A percentile compares a stretch with the other conserved stretches of the same genome.
Conservation (phyloP, 495 filamentous ascomycete species). For the Elasticomyces elasticus region DNA sequence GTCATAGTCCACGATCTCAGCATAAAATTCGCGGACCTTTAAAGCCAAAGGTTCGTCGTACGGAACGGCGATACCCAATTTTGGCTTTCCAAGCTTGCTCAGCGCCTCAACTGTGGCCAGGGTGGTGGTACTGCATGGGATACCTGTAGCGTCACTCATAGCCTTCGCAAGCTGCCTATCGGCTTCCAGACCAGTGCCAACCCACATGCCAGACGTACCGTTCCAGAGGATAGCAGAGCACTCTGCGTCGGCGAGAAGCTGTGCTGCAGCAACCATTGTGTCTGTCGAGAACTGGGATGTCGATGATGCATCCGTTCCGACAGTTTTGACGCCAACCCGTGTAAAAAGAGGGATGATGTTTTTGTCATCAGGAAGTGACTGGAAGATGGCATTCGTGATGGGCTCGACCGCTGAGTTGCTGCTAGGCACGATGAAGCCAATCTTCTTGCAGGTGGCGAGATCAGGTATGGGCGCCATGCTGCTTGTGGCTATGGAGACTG, state of each 20-base stretch:
- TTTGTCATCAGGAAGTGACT: background rate
- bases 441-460: conserved; percentile 9
- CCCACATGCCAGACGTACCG: conserved; percentile 13
- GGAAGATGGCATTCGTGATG: conserved; percentile 6
- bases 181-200: background rate
- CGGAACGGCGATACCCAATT: conserved; percentile 9
- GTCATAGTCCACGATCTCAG: background rate
- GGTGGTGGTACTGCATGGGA: conserved; percentile 11
- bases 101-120: conserved; percentile 11
- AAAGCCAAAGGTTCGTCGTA: background rate
- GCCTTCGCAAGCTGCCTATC: conserved; percentile 5
- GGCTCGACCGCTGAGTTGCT: conserved; percentile 15
- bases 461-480: conserved; percentile 4
- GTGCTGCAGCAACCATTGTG: conserved; percentile 6
- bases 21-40: conserved; percentile 8
- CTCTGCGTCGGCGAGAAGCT: conserved; percentile 11
- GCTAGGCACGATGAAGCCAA: conserved; percentile 18
- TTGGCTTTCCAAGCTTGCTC: background rate
- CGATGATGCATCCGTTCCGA: conserved; percentile 1
- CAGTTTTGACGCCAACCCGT: conserved; percentile 5
- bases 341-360: conserved; percentile 16
- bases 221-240: conserved; percentile 11
- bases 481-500: background rate
- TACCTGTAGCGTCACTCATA: conserved; percentile 4
- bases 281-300: conserved; percentile 10